Percentiles rank a stretch among this genome's conserved stretches.
phyloP scores from a whole-genome alignment of 2,329 filamentous ascomycete species.

The Talaromyces sp. region DNA sequence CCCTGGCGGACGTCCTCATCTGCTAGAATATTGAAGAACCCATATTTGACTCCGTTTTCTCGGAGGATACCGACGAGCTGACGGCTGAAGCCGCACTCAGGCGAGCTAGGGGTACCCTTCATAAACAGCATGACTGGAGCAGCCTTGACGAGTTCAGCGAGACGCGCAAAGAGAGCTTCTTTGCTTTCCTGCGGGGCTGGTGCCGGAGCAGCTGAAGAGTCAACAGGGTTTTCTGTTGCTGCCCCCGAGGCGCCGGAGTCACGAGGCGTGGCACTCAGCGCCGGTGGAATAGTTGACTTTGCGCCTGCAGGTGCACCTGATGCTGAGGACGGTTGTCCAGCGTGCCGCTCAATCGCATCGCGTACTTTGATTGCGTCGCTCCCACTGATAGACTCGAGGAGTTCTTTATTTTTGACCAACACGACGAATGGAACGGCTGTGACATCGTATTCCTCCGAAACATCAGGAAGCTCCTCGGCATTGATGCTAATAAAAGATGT shows the following conservation, averaged over 20 bases:
- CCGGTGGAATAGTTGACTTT: constrained; percentile 30
- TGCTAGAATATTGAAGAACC: constrained; percentile 97
- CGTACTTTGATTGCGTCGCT: constrained; percentile 84
- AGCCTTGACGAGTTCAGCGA: constrained; percentile 83
- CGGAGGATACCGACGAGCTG: constrained; percentile 81
- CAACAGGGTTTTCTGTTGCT: constrained; percentile 21
- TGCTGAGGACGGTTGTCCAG: constrained; percentile 39
- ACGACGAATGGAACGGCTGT: constrained; percentile 91
- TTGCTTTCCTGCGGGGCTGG: constrained; percentile 54
- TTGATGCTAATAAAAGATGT: constrained; percentile 87
- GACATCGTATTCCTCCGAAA: constrained; percentile 89
- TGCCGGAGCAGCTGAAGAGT: constrained; percentile 19
- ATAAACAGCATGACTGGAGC: constrained; percentile 98
- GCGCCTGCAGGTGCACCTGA: constrained; percentile 19
- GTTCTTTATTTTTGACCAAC: constrained; percentile 66
- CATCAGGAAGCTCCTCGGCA: constrained; percentile 86
- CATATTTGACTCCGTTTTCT: constrained; percentile 88
- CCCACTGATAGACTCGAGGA: constrained; percentile 80
- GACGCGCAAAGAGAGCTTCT: constrained; percentile 76
- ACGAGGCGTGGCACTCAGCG: constrained; percentile 34
- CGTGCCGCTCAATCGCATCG: constrained; percentile 76
- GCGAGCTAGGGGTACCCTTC: constrained; percentile 86
- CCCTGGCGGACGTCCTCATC: constrained; percentile 97
- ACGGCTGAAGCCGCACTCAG: constrained; percentile 88
- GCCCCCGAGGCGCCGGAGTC: constrained; percentile 10